Evolutionary conservation across 768 basidiomycete genomes (phyloP).

Genomic region (Sarcodon aspratus): DNA sequence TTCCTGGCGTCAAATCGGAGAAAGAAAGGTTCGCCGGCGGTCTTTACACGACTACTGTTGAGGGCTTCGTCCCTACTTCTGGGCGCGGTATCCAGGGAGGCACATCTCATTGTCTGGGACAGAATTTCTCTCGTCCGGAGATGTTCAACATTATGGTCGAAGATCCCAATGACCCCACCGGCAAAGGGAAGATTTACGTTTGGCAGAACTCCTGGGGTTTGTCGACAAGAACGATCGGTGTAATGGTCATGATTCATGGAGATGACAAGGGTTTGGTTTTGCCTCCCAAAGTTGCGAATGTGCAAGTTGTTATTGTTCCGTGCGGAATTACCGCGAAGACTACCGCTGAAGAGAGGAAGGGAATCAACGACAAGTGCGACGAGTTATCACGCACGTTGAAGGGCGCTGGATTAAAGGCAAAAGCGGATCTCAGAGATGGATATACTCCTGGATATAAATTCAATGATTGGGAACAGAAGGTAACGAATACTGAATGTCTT

Average conservation of each 20-base stretch:
- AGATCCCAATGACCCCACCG: constrained; percentile 69
- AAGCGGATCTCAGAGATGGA: constrained; percentile 86
- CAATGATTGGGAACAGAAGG: constrained; percentile 99
- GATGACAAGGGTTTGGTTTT: constrained; percentile 96
- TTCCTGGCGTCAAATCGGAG: constrained; percentile 94
- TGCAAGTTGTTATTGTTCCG: constrained; percentile 88
- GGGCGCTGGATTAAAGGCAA: constrained; percentile 67
- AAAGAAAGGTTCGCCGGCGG: constrained; percentile 99
- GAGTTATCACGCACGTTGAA: constrained; percentile 65
- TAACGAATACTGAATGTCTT: constrained; percentile 16
- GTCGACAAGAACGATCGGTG: constrained; percentile 90
- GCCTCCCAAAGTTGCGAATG: constrained; percentile 90
- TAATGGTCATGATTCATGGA: constrained; percentile 99
- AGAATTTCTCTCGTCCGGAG: constrained; percentile 91
- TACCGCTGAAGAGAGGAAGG: constrained; percentile 49
- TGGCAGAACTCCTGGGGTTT: constrained; percentile 99
- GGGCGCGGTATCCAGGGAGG: constrained; percentile 96
- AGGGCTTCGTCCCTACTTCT: constrained; percentile 95
- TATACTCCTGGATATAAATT: constrained; percentile 99
- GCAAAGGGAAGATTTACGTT: constrained; percentile 64
- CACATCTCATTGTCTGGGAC: constrained; percentile 97
- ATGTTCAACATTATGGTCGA: constrained; percentile 99
- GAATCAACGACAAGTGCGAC: constrained; percentile 69
- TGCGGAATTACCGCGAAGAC: constrained; percentile 90
- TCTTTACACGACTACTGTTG: constrained; percentile 94